Evolutionary conservation across 441 rosid genomes (phyloP).

Genomic region (Lepidium campestre): DNA sequence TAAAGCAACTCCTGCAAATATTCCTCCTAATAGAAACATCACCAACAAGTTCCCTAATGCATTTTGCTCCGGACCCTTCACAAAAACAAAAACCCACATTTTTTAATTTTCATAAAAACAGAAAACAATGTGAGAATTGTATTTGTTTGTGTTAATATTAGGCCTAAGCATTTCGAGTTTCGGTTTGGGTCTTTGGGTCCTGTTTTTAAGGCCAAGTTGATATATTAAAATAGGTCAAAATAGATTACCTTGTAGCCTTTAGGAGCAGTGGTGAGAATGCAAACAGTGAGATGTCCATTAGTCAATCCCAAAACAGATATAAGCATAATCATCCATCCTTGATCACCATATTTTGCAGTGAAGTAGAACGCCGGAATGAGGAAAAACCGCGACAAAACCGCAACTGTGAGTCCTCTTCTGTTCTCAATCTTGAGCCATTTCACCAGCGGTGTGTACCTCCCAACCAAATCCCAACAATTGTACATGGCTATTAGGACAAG

Average conservation of each 20-base stretch:
- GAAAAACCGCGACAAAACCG: slow-evolving; percentile 48
- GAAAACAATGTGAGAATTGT: not conserved
- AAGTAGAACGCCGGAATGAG: slow-evolving; percentile 81
- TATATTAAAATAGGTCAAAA: not conserved
- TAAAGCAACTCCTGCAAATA: slow-evolving; percentile 65
- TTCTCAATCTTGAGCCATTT: slow-evolving; percentile 61
- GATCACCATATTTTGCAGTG: slow-evolving; percentile 79
- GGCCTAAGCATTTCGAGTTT: too few species aligned
- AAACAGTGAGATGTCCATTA: slow-evolving; percentile 76
- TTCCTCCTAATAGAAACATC: slow-evolving; percentile 50
- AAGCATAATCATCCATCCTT: slow-evolving; percentile 86
- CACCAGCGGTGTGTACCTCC: slow-evolving; percentile 61
- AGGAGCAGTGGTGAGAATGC: slow-evolving; percentile 76
- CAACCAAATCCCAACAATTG: slow-evolving; percentile 63
- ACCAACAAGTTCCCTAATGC: slow-evolving; percentile 82
- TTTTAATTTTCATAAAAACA: not conserved
- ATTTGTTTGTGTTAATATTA: too few species aligned
- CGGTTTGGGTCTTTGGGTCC: too few species aligned
- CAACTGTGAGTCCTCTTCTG: slow-evolving; percentile 43
- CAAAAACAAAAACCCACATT: not conserved
- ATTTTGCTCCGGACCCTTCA: slow-evolving; percentile 88
- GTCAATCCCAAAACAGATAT: slow-evolving; percentile 65
- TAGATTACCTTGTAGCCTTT: slow-evolving; percentile 73
- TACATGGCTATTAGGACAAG: slow-evolving; percentile 67
- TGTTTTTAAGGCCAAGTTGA: too few species aligned